These are phyloP conservation scores for Immersiella caudata DNA, from an alignment of 495 filamentous ascomycete species.

Conservation along the genomic window DNA sequence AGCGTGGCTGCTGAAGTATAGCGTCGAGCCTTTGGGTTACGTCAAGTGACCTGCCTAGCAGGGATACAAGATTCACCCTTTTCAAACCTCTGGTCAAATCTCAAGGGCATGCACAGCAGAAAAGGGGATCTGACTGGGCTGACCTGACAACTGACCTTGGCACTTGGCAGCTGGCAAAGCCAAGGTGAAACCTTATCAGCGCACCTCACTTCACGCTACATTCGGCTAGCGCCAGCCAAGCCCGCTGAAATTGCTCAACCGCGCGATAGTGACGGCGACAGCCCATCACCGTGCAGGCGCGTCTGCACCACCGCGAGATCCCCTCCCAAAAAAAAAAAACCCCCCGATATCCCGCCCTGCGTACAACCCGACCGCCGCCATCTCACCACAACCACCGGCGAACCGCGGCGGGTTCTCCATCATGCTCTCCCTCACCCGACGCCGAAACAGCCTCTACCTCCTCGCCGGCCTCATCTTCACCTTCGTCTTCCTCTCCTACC, in stretches of 20 bases:
- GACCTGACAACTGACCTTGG: neutral
- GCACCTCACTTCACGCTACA: neutral
- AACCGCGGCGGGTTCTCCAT: neutral
- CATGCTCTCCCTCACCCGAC: neutral
- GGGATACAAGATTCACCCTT: too few relatives aligned
- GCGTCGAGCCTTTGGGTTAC: neutral
- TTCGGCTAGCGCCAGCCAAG: neutral
- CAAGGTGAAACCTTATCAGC: too few relatives aligned
- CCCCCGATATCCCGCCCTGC: neutral
- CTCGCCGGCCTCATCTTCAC: conserved; percentile 10
- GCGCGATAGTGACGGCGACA: neutral
- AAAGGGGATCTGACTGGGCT: too few relatives aligned
- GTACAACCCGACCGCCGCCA: neutral
- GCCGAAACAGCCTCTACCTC: neutral
- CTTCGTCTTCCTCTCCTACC: conserved; percentile 12
- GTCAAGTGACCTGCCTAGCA: too few relatives aligned
- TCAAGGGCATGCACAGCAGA: too few relatives aligned
- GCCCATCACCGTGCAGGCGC: neutral
- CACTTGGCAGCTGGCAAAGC: neutral
- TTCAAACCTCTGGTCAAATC: too few relatives aligned
- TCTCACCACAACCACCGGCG: neutral
- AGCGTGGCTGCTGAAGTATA: neutral
- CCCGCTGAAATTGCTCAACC: neutral
- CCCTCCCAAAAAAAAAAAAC: too few relatives aligned
- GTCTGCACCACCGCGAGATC: neutral